Evolutionary conservation across 768 basidiomycete genomes (phyloP), one percentile per base, ranked within the genome.

Genomic region (Lenzites betulinus): DNA sequence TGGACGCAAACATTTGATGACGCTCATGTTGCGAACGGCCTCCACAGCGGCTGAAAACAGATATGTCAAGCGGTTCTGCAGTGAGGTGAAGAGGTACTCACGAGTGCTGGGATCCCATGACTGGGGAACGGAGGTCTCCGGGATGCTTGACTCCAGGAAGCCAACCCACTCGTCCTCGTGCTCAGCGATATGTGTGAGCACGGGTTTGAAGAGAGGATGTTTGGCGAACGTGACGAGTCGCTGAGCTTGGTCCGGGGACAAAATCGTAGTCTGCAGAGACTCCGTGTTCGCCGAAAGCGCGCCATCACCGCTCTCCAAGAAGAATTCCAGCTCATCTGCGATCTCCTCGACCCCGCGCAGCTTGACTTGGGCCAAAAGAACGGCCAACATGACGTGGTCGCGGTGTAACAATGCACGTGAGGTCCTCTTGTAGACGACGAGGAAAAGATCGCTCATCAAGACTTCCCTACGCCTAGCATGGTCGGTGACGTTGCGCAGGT

Each of bases 1-100:
- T 7, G 96, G 95, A 49, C 96, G 85, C 73, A 99, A 81, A 72
- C 90, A 96, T 74, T 95, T 95, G 73, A 96, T 82, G 59, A 97
- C 75, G 25, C 94, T 77, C 58, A 94, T 80, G 22, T 84, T 78
- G 22, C 93, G 87, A 60, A 93, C 84, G 15, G 90, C 88, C 63
- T 89, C 85, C 42, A 88, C 76, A 51, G 89, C 83, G 64, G 85
- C 94, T 90, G 30, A 33, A 4, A 11, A 62, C 4, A 60, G 43
- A 46, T 62, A 42, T 44, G 54, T 73, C 28, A 71, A 53, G 62
- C 20, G 11, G 59, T n/a, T 1, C 7, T 48, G 25, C 18, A 52
- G 51, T 1, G 43, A 30, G 22, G n/a, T 15, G 20, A 16, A 35
- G 47, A 9, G 16, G 48, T 23, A 83, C 92, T 67, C 74, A 95